A percentile compares a stretch with the other conserved stretches of the same genome.
phyloP scores from a whole-genome alignment of 2,329 filamentous ascomycete species.

The Monilinia polystroma region DNA sequence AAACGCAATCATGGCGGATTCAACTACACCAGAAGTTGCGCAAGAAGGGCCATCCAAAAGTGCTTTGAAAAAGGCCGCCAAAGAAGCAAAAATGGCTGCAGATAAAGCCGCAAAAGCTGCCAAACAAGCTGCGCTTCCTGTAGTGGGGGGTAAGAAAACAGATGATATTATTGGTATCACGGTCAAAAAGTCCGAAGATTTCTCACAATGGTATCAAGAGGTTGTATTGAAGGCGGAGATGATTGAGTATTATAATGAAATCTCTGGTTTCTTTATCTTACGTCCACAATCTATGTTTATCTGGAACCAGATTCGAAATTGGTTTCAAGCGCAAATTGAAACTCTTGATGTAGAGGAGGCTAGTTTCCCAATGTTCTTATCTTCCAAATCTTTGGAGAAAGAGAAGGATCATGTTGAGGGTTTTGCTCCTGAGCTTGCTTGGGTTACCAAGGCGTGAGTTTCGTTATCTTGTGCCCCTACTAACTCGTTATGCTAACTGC shows the following conservation, averaged over 20 bases:
- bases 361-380: conserved; percentile 96
- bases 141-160: conserved; percentile 58
- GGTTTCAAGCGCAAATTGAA: conserved; percentile 76
- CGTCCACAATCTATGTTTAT: conserved; percentile 68
- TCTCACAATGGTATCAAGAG: conserved; percentile 96
- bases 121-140: conserved; percentile 53
- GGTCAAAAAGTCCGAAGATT: conserved; percentile 79
- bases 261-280: conserved; percentile 95
- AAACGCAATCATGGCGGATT: conserved; percentile 30
- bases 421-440: conserved; percentile 91
- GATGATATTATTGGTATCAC: conserved; percentile 85
- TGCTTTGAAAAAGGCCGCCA: conserved; percentile 65
- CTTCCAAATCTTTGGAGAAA: conserved; percentile 71
- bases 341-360: conserved; percentile 90
- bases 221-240: conserved; percentile 95
- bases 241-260: conserved; percentile 92
- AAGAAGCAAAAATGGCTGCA: conserved; percentile 59
- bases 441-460: conserved; percentile 80
- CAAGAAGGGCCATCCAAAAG: conserved; percentile 54
- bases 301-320: conserved; percentile 64
- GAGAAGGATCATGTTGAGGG: conserved; percentile 97
- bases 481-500: conserved; percentile 33
- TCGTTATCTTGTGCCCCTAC: conserved; percentile 22
- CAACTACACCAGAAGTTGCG: conserved; percentile 27
- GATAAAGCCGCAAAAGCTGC: conserved; percentile 63